Base-by-base conservation (phyloP, 208 protist genomes). In the Eutreptiella sp. region DNA sequence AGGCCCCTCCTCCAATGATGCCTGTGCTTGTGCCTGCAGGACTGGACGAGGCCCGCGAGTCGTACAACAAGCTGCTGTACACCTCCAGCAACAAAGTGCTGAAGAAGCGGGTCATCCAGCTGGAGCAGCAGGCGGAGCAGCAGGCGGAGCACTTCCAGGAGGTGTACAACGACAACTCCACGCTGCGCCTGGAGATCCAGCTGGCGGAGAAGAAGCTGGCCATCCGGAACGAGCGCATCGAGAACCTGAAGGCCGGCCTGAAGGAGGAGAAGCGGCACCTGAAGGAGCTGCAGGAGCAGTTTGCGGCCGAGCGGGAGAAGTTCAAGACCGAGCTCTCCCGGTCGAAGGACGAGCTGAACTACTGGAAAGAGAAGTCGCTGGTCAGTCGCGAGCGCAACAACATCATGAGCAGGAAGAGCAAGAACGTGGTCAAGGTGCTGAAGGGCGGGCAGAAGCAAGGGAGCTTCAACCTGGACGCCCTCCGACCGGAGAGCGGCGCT, bases 181-280 rank as follows among this genome's bases (percentile, higher is more conserved):
- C 59, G 28, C 46, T 52, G 14, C 41, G 54, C 16, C 32, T 65
- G 9, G 63, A 70, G 33, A 9, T 53, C 28, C 69, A 88, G 50
- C 66, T 79, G 7, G 78, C 79, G 24, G 72, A 84, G 68, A 81
- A 81, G 46, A 72, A 73, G 34, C 69, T 92, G 0, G 38, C 60
- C 0, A 72, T 87, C 21, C 82, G 83, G 9, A 73, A 86, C 31
- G 66, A 78, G 31, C 83, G 79, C 38, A 77, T 92, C 38, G 80
- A 83, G 38, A 76, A 59, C 32, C 65, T 92, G n/a, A 79, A 82
- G 35, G 53, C 68, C 41, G 73, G 72, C 2, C 65, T 91, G 45
- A 50, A 74, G 57, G 65, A 83, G 16, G 85, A 82, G 66, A 70
- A 68, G 43, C 42, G 57, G 26, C 48, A 53, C 16, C 79, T 73